Percentiles rank a stretch among this genome's conserved stretches.
Evolutionary conservation across 2,329 filamentous ascomycete genomes (phyloP).

Genomic region (Botryotinia calthae): DNA sequence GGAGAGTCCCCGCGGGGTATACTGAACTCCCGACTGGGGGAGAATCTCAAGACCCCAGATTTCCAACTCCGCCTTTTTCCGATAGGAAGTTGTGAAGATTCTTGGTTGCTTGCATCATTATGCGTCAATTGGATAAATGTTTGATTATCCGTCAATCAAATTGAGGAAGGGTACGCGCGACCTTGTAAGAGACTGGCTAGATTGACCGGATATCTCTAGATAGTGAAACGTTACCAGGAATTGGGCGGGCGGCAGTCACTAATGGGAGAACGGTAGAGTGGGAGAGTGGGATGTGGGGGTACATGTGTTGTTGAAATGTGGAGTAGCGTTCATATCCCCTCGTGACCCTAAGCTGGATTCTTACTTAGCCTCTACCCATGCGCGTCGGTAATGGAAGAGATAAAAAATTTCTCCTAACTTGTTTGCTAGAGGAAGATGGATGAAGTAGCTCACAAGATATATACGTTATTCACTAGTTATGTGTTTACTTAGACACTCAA

Average conservation of each 20-base stretch:
- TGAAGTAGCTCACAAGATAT: not conserved
- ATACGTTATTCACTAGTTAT: not conserved
- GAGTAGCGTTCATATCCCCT: not conserved
- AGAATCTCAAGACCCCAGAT: not conserved
- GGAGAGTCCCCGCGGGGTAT: not conserved
- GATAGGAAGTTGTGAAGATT: not conserved
- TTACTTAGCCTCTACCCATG: not conserved
- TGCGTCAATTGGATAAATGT: not conserved
- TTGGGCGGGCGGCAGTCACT: not conserved
- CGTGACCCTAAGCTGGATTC: not conserved
- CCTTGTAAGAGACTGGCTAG: not conserved
- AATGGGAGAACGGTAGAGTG: not conserved
- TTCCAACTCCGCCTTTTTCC: not conserved
- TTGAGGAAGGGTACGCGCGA: not conserved
- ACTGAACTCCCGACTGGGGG: not conserved
- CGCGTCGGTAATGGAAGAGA: not conserved
- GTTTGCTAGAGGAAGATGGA: not conserved
- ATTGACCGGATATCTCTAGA: not conserved
- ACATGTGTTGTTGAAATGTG: not conserved
- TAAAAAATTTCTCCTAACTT: not conserved
- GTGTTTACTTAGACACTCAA: not conserved
- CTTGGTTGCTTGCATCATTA: not conserved
- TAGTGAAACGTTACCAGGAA: not conserved
- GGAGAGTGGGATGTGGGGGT: not conserved
- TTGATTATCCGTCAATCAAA: not conserved